These are phyloP conservation scores for Globisporangium rhizosaccharum DNA, from an alignment of 352 stramenopile genomes.

Conservation along the genomic window DNA sequence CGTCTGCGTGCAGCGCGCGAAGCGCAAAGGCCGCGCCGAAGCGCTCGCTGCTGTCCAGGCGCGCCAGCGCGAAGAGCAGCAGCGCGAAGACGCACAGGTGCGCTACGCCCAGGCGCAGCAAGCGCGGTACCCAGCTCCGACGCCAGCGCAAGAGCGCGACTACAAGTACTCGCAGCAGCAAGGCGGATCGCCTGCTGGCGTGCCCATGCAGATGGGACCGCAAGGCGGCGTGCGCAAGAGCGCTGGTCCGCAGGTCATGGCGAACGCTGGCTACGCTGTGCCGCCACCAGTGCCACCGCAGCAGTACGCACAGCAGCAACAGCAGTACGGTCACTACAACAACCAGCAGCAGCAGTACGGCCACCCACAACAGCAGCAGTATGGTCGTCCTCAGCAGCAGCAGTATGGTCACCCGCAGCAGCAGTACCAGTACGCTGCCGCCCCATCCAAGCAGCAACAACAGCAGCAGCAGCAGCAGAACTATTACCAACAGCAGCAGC, in stretches of 20 bases:
- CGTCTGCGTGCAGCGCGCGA: conserved; percentile 71
- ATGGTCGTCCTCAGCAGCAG: conserved; percentile 2
- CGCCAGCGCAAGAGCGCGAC: conserved; percentile 12
- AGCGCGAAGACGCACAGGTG: conserved; percentile 40
- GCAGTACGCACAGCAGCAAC: conserved; percentile 11
- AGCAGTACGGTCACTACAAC: conserved; percentile 11
- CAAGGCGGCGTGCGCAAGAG: conserved; percentile 18
- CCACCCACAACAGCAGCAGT: conserved; percentile 16
- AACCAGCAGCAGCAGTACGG: conserved; percentile 7
- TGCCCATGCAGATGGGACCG: conserved; percentile 9
- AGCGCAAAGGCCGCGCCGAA: conserved; percentile 71
- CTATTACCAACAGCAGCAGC: conserved; percentile 5
- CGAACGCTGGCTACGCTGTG: conserved; percentile 27
- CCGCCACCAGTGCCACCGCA: conserved; percentile 13
- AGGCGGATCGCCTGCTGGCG: conserved; percentile 11
- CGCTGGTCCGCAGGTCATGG: conserved; percentile 32
- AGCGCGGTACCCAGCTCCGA: conserved; percentile 21
- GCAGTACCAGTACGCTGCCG: conserved; percentile 20
- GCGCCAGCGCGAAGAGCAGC: conserved; percentile 40
- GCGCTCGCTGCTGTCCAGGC: conserved; percentile 52
- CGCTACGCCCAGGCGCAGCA: conserved; percentile 48
- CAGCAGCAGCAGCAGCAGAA: conserved; percentile 9
- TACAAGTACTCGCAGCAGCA: conserved; percentile 31
- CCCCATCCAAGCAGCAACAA: conserved; percentile 8
- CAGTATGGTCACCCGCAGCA: not conserved